phyloP scores from a whole-genome alignment of 345 rosid genomes.

The Microthlaspi erraticum region DNA sequence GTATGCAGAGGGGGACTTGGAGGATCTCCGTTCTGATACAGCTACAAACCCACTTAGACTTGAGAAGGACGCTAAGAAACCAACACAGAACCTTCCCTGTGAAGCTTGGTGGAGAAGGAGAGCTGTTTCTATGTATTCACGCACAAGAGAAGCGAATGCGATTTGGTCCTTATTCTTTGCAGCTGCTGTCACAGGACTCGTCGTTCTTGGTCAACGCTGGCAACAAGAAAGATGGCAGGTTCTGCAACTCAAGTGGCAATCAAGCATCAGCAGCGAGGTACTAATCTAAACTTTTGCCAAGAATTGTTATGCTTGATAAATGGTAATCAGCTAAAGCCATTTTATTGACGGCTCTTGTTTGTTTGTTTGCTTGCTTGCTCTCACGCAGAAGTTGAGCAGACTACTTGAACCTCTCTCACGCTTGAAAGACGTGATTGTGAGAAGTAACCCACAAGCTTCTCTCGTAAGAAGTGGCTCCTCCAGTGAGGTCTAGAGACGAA shows the following conservation, averaged over 20 bases:
- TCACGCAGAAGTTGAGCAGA: constrained; percentile 64
- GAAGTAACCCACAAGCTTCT: constrained; percentile 71
- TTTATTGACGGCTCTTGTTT: constrained; percentile 15
- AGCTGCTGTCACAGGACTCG: constrained; percentile 92
- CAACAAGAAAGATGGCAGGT: constrained; percentile 91
- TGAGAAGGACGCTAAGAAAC: constrained; percentile 34
- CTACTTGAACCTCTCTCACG: constrained; percentile 74
- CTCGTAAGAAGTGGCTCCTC: constrained; percentile 61
- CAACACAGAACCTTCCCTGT: constrained; percentile 57
- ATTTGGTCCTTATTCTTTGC: constrained; percentile 94
- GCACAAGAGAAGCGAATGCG: constrained; percentile 84
- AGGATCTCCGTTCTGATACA: constrained; percentile 46
- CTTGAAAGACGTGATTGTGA: constrained; percentile 76
- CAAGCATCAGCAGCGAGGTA: constrained; percentile 74
- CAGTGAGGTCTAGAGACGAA: constrained; percentile 47
- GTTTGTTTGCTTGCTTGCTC: constrained; percentile 15
- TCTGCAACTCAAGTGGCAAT: constrained; percentile 84
- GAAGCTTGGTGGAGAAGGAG: constrained; percentile 98
- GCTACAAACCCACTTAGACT: constrained; percentile 46
- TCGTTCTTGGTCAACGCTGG: constrained; percentile 96
- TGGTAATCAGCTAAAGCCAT: background rate
- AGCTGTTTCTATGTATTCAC: constrained; percentile 69
- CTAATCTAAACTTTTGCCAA: background rate
- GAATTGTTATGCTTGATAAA: constrained; percentile 11
- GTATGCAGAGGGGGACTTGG: constrained; percentile 43